Conservation (phyloP, 2,329 filamentous ascomycete species). For the Ampelomyces quisqualis region DNA sequence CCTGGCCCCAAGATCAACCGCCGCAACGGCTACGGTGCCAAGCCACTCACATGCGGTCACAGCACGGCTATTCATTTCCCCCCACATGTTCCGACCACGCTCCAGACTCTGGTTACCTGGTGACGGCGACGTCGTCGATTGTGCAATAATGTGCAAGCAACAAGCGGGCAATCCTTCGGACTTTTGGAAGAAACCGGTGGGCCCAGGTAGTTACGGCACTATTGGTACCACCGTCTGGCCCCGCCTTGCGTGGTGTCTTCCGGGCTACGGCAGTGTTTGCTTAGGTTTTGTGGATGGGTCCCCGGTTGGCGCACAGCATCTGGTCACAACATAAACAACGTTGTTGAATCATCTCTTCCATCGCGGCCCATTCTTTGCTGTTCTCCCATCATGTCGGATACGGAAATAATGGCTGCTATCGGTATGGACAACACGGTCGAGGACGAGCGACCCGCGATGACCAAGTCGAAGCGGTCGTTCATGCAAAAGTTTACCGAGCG, state of each 20-base stretch:
- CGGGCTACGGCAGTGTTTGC: background rate
- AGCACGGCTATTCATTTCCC: background rate
- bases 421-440: slow-evolving; percentile 9
- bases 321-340: slow-evolving; percentile 11
- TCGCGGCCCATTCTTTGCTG: background rate
- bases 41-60: background rate
- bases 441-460: slow-evolving; percentile 9
- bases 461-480: slow-evolving; percentile 17
- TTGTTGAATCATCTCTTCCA: background rate
- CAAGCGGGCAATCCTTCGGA: too few relatives aligned
- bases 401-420: slow-evolving; percentile 14
- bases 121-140: too few relatives aligned
- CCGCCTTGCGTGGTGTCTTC: slow-evolving; percentile 2
- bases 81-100: slow-evolving; percentile 1
- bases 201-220: background rate
- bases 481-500: slow-evolving; percentile 16
- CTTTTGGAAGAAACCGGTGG: too few relatives aligned
- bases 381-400: slow-evolving; percentile 4
- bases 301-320: slow-evolving; percentile 3
- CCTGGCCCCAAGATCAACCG: too few relatives aligned
- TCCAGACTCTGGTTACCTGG: too few relatives aligned
- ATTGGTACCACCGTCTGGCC: slow-evolving; percentile 1
- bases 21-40: too few relatives aligned
- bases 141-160: too few relatives aligned
- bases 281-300: slow-evolving; percentile 2